Evolutionary conservation across 2,329 filamentous ascomycete species (phyloP).

Genomic region (Diatrype stigma): DNA sequence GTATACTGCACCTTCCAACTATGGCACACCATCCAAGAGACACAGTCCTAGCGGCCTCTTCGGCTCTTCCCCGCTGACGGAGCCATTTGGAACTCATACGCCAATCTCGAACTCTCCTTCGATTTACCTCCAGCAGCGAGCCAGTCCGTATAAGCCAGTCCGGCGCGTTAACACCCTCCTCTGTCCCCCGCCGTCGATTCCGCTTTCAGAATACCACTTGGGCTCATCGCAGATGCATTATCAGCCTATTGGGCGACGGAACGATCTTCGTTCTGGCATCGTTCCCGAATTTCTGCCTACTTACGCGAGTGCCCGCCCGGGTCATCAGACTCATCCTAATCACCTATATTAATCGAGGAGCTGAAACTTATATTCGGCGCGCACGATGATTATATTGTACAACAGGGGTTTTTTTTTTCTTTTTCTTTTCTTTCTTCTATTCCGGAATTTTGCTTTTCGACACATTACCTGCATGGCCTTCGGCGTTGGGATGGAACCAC

Average conservation of each 20-base stretch:
- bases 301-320: constrained; percentile 16
- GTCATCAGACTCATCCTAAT: background rate
- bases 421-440: constrained; percentile 8
- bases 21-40: constrained; percentile 49
- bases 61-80: constrained; percentile 66
- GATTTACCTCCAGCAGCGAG: constrained; percentile 79
- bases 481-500: constrained; percentile 15
- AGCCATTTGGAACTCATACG: constrained; percentile 56
- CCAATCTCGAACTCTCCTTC: constrained; percentile 79
- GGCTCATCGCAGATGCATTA: constrained; percentile 76
- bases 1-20: constrained; percentile 29
- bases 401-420: constrained; percentile 8
- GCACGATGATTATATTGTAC: background rate
- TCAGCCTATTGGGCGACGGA: constrained; percentile 67
- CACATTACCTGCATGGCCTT: constrained; percentile 21
- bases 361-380: background rate
- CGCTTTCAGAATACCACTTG: constrained; percentile 70
- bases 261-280: constrained; percentile 65
- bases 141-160: constrained; percentile 89
- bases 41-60: constrained; percentile 50
- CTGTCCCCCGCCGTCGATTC: constrained; percentile 77
- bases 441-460: constrained; percentile 6
- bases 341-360: constrained; percentile 13
- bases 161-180: constrained; percentile 87
- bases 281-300: constrained; percentile 56